These are phyloP conservation scores for Salix udensis DNA, from an alignment of 345 rosid genomes.

Conservation along the genomic window DNA sequence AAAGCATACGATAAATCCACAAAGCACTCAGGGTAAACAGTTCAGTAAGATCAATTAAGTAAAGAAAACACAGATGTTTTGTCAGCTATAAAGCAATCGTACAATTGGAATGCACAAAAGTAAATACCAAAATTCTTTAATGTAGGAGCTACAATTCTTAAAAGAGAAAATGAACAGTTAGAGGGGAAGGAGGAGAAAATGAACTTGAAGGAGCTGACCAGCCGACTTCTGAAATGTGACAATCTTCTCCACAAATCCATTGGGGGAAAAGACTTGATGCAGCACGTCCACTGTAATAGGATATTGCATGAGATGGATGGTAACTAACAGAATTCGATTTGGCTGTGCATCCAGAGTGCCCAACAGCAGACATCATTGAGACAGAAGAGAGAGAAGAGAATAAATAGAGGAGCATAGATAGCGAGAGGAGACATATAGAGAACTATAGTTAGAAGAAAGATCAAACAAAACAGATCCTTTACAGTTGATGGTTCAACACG, in stretches of 20 bases:
- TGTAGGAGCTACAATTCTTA: constrained; percentile 3
- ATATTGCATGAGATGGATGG: constrained; percentile 90
- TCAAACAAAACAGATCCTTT: constrained; percentile 17
- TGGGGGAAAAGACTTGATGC: constrained; percentile 90
- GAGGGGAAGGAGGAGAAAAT: constrained; percentile 1
- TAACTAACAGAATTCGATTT: constrained; percentile 87
- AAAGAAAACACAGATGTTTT: constrained; percentile 5
- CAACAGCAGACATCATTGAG: constrained; percentile 56
- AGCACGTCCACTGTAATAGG: constrained; percentile 96
- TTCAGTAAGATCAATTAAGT: not conserved
- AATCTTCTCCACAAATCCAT: constrained; percentile 93
- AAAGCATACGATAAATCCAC: constrained; percentile 1
- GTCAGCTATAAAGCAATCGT: constrained; percentile 5
- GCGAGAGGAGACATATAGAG: constrained; percentile 15
- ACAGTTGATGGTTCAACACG: not conserved
- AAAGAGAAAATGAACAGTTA: not conserved
- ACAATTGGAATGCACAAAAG: constrained; percentile 5
- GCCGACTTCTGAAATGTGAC: constrained; percentile 99
- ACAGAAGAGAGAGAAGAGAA: constrained; percentile 56
- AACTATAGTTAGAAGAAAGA: constrained; percentile 14
- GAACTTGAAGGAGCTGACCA: constrained; percentile 55
- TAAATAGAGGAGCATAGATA: constrained; percentile 47
- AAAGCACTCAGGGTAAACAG: constrained; percentile 1
- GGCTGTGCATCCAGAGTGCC: constrained; percentile 74
- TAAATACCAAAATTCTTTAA: constrained; percentile 7